Conservation (phyloP, 176 grass and related monocot genomes). For the Bothriochloa decipiens region DNA sequence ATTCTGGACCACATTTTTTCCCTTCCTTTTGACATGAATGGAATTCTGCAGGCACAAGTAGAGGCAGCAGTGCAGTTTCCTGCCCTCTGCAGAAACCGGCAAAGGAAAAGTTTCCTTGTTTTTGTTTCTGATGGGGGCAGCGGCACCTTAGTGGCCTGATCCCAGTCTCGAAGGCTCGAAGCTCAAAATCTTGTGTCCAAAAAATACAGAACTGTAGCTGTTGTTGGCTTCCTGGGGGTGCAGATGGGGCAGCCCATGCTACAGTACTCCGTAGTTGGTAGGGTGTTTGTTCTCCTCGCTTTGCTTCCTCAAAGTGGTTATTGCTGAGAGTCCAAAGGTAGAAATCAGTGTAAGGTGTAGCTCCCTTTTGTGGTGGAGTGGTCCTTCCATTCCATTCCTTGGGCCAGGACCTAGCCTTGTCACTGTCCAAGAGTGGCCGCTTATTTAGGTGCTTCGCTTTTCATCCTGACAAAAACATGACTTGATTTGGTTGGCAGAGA, state of each 20-base stretch:
- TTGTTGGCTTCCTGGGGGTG: not conserved
- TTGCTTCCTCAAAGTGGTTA: conserved; percentile 21
- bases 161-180: not conserved
- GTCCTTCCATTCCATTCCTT: conserved; percentile 31
- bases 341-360: conserved; percentile 36
- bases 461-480: not conserved
- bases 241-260: not conserved
- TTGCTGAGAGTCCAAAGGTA: conserved; percentile 7
- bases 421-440: conserved; percentile 13
- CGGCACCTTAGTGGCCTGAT: not conserved
- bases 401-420: not conserved
- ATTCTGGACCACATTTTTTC: not conserved
- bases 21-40: not conserved
- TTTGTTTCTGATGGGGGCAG: no score
- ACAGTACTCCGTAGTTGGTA: conserved; percentile 23
- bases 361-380: conserved; percentile 18
- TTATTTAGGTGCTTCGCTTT: not conserved
- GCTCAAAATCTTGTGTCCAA: not conserved
- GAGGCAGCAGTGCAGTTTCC: not conserved
- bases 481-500: not conserved
- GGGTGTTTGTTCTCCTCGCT: not conserved
- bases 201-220: not conserved
- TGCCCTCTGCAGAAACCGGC: not conserved
- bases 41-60: not conserved
- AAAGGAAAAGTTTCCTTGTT: no score